These are phyloP conservation scores for Decorospora gaudefroyi DNA, from an alignment of 2,329 filamentous ascomycete genomes.

Conservation along the genomic window DNA sequence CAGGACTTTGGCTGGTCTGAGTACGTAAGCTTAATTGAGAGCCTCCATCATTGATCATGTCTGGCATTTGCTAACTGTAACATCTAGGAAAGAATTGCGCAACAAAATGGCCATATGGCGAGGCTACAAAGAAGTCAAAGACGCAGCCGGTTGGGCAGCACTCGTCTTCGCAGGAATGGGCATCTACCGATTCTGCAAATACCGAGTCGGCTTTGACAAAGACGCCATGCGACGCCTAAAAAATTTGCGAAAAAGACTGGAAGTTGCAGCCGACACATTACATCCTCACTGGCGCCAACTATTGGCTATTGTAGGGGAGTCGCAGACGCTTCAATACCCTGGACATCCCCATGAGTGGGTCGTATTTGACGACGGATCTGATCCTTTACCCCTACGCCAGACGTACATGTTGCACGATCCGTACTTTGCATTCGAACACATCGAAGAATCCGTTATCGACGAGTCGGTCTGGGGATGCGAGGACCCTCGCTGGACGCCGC, in stretches of 20 bases:
- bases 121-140: slow-evolving; percentile 63
- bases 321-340: slow-evolving; percentile 49
- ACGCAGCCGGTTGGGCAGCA: slow-evolving; percentile 60
- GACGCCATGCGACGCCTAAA: slow-evolving; percentile 57
- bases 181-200: slow-evolving; percentile 66
- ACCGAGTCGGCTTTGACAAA: slow-evolving; percentile 58
- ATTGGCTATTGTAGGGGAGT: slow-evolving; percentile 53
- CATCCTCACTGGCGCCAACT: slow-evolving; percentile 59
- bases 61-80: slow-evolving; percentile 1
- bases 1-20: slow-evolving; percentile 60
- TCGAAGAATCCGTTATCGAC: slow-evolving; percentile 58
- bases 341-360: slow-evolving; percentile 61
- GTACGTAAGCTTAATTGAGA: no score
- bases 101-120: slow-evolving; percentile 61
- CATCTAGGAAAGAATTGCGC: slow-evolving; percentile 56
- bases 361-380: slow-evolving; percentile 51
- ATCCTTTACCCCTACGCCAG: slow-evolving; percentile 51
- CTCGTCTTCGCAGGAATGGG: slow-evolving; percentile 63
- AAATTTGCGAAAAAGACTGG: slow-evolving; percentile 54
- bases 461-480: slow-evolving; percentile 54
- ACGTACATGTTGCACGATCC: slow-evolving; percentile 57
- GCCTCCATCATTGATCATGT: no score
- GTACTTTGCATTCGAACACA: slow-evolving; percentile 55
- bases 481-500: slow-evolving; percentile 55
- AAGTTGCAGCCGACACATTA: slow-evolving; percentile 59